phyloP scores from a whole-genome alignment of 129 eudicot genomes.

The Calendula officinalis region DNA sequence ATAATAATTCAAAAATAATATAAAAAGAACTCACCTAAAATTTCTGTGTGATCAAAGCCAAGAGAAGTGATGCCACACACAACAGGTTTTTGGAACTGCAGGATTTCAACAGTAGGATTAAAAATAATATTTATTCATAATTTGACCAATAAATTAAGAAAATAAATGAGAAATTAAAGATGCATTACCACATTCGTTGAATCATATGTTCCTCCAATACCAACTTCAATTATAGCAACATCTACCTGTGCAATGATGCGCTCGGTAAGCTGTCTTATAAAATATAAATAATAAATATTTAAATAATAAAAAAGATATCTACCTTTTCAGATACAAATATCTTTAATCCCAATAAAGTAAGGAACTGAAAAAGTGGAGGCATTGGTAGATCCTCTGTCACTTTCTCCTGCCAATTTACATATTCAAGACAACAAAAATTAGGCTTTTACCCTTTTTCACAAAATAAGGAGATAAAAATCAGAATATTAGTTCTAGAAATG shows the following conservation, averaged over 20 bases:
- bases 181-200: slow-evolving; percentile 87
- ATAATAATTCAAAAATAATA: background rate
- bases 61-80: slow-evolving; percentile 91
- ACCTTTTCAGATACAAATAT: slow-evolving; percentile 80
- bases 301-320: slow-evolving; percentile 3
- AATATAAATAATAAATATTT: background rate
- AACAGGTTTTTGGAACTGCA: slow-evolving; percentile 79
- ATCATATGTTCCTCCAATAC: slow-evolving; percentile 82
- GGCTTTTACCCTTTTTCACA: background rate
- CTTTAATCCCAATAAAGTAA: slow-evolving; percentile 72
- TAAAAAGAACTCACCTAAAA: slow-evolving; percentile 53
- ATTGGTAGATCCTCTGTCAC: slow-evolving; percentile 76
- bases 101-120: slow-evolving; percentile 14
- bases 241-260: slow-evolving; percentile 55
- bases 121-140: background rate
- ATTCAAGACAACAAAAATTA: slow-evolving; percentile 9
- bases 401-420: slow-evolving; percentile 50
- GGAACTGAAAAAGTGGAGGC: slow-evolving; percentile 96
- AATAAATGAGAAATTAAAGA: slow-evolving; percentile 11
- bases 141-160: background rate
- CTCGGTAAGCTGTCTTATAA: slow-evolving; percentile 9
- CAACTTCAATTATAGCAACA: slow-evolving; percentile 94
- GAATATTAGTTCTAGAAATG: background rate
- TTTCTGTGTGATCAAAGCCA: slow-evolving; percentile 92
- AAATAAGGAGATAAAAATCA: background rate